phyloP scores from a whole-genome alignment of 2,329 filamentous ascomycete species.

The Pseudophaeomoniella oleicola region DNA sequence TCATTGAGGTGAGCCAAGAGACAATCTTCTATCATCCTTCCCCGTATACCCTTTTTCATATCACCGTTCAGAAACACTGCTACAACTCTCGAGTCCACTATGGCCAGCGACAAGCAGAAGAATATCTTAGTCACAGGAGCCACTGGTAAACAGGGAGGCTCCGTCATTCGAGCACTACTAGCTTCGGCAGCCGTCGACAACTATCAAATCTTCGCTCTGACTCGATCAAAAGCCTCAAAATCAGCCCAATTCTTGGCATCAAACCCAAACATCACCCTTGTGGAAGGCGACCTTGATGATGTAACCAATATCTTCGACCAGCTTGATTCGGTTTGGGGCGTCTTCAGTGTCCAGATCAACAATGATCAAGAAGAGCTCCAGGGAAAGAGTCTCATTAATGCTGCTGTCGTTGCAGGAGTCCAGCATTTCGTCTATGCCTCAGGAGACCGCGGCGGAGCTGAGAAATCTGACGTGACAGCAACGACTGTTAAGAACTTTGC shows the following conservation, averaged over 20 bases:
- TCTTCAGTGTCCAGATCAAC: conserved; percentile 46
- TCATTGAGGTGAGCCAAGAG: too few relatives aligned
- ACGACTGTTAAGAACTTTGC: conserved; percentile 48
- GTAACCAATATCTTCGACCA: conserved; percentile 32
- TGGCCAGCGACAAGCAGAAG: too few relatives aligned
- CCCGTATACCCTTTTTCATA: too few relatives aligned
- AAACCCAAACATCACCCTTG: conserved; percentile 32
- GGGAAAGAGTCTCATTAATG: conserved; percentile 43
- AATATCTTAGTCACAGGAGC: conserved; percentile 23
- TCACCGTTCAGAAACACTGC: too few relatives aligned
- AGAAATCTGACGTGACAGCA: conserved; percentile 30
- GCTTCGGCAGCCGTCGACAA: background rate
- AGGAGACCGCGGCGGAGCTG: conserved; percentile 48
- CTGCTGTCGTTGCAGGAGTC: conserved; percentile 36
- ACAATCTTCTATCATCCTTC: too few relatives aligned
- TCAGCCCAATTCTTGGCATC: conserved; percentile 19
- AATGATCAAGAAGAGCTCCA: conserved; percentile 34
- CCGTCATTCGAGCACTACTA: conserved; percentile 12
- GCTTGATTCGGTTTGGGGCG: conserved; percentile 34
- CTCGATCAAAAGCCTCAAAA: conserved; percentile 26
- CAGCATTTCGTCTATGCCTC: conserved; percentile 48
- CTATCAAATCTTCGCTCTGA: background rate
- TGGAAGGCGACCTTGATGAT: conserved; percentile 44
- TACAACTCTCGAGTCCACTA: too few relatives aligned
- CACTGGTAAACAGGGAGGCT: conserved; percentile 21